These are phyloP conservation scores for Suhomyces anneliseae DNA, from an alignment of 1,139 yeast species.

Conservation along the genomic window DNA sequence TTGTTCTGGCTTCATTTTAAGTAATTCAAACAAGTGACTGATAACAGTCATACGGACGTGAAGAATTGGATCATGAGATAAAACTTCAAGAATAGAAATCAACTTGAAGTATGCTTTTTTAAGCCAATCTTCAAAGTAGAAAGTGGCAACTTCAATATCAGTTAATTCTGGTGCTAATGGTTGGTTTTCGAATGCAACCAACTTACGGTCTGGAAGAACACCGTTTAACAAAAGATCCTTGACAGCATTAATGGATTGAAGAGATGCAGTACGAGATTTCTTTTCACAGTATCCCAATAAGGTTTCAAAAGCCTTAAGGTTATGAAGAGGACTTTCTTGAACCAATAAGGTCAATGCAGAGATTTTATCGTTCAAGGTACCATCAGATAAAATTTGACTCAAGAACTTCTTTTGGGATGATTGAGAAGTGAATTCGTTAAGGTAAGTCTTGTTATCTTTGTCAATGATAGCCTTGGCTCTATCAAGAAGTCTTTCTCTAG, in stretches of 20 bases:
- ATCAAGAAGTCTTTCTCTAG: constrained; percentile 55
- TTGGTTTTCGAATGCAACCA: constrained; percentile 79
- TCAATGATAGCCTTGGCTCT: constrained; percentile 69
- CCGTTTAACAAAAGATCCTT: constrained; percentile 84
- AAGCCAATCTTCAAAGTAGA: constrained; percentile 86
- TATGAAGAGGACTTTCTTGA: constrained; percentile 94
- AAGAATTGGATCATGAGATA: constrained; percentile 89
- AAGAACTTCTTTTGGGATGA: constrained; percentile 86
- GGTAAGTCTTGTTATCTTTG: constrained; percentile 69
- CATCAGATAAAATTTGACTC: constrained; percentile 83
- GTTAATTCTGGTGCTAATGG: constrained; percentile 52
- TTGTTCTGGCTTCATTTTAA: constrained; percentile 91
- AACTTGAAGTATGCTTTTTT: constrained; percentile 73
- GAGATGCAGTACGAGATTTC: constrained; percentile 90
- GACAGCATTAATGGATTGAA: constrained; percentile 86
- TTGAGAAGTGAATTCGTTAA: constrained; percentile 75
- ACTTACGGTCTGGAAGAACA: constrained; percentile 81
- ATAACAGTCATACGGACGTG: constrained; percentile 82
- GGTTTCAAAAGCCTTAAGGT: constrained; percentile 78
- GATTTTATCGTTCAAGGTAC: constrained; percentile 94
- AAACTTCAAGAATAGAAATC: constrained; percentile 66
- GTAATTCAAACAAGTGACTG: constrained; percentile 73
- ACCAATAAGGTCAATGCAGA: constrained; percentile 89
- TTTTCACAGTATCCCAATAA: constrained; percentile 78
- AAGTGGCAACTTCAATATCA: constrained; percentile 59